phyloP scores from a whole-genome alignment of 2,329 filamentous ascomycete genomes.

The Lasiodiplodia gonubiensis region DNA sequence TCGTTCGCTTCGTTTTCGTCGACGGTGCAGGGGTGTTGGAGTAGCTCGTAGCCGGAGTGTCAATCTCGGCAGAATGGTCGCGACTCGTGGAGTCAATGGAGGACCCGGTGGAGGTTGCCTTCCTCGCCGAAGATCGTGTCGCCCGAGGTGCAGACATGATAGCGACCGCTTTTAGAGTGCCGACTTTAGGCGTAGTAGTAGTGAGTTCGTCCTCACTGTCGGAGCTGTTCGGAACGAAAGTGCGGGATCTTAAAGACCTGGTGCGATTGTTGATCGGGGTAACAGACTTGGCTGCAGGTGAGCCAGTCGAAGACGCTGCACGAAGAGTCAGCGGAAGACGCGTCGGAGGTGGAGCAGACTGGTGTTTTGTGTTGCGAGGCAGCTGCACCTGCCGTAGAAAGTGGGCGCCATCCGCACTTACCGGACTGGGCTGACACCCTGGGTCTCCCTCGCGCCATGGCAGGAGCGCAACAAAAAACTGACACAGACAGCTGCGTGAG shows the following conservation, averaged over 20 bases:
- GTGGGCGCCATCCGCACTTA: slow-evolving; percentile 5
- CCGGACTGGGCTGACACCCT: slow-evolving; percentile 8
- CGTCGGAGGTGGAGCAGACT: neutral
- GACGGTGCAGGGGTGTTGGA: slow-evolving; percentile 60
- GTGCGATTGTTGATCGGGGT: neutral
- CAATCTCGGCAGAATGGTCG: slow-evolving; percentile 56
- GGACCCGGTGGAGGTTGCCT: slow-evolving; percentile 29
- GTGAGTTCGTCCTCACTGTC: slow-evolving; percentile 35
- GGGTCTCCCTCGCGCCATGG: slow-evolving; percentile 21
- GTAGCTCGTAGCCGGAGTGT: slow-evolving; percentile 68
- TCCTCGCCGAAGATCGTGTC: slow-evolving; percentile 25
- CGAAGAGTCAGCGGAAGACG: neutral
- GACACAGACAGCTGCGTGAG: neutral
- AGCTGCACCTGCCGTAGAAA: neutral
- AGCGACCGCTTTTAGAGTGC: slow-evolving; percentile 40
- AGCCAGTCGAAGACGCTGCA: neutral
- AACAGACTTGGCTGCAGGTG: neutral
- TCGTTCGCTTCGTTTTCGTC: slow-evolving; percentile 34
- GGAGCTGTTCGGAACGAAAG: slow-evolving; percentile 42
- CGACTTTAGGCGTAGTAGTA: neutral
- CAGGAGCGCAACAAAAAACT: neutral
- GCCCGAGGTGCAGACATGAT: slow-evolving; percentile 35
- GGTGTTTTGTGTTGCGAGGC: neutral
- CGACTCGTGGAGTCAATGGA: slow-evolving; percentile 20
- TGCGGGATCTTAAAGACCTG: slow-evolving; percentile 29